Evolutionary conservation across 1,284 basidiomycete species (phyloP), one percentile per base, ranked within the genome.

Genomic region (Austroboletus novae-zelandiae): DNA sequence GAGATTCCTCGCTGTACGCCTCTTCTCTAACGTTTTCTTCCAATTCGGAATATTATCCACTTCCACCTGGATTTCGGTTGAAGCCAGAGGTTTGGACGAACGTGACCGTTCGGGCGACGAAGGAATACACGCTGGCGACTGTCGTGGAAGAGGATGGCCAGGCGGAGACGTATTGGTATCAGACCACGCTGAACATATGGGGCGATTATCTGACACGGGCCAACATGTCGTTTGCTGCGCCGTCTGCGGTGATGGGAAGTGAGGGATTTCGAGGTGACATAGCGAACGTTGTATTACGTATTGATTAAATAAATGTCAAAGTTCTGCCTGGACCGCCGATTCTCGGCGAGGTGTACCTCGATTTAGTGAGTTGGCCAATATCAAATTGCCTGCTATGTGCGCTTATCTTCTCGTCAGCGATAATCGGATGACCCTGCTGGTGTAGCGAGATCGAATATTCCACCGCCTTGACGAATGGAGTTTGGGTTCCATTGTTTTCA

Each of bases 191-290:
- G 50, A 64, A 70, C 49, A 72, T 75, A 15, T 74, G 72, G 71
- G 72, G 72, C 5, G 69, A 69, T 40, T 70, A 69, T 36, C 67
- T 73, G 59, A 61, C 61, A 31, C 52, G 60, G 20, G 72, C 68
- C 32, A 76, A 76, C 48, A 74, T 76, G 71, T 75, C 73, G 7
- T 76, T 76, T 48, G 73, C 74, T 4, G 74, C 74, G n/a, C 74
- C 73, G 0, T 61, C 72, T 2, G 56, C 56, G 36, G 57, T 54
- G 5, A 65, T 76, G 23, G 71, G 74, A 0, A 65, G 58, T n/a
- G 51, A 61, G 3, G 68, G 64, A 8, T 69, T 73, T 45, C 20
- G 51, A 43, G 70, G 71, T 41, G 45, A 66, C 60, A 53, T 67
- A 47, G 62, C 56, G 10, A 53, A 68, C 43, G 55, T 69, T 17